Percentiles rank a stretch among this genome's conserved stretches.
These are phyloP conservation scores for Raphidocelis subcapitata DNA, from an alignment of 139 green algal genomes.

Conservation along the genomic window DNA sequence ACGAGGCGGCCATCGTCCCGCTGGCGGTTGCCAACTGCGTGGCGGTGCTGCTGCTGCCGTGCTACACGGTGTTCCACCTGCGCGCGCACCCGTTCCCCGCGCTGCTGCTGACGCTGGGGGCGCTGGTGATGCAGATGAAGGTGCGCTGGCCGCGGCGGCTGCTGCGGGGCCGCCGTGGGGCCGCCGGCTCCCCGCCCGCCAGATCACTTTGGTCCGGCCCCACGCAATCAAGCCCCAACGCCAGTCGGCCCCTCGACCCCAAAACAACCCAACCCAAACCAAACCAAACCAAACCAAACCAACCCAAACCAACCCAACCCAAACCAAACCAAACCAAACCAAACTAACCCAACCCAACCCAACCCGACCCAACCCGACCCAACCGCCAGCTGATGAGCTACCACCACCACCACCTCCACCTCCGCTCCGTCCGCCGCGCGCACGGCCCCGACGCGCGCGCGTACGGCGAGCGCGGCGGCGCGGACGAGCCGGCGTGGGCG, in stretches of 20 bases:
- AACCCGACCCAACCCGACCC: too few species aligned
- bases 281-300: too few species aligned
- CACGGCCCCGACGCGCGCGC: constrained; percentile 10
- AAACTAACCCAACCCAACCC: too few species aligned
- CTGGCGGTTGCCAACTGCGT: constrained; percentile 46
- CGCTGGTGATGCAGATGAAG: constrained; percentile 74
- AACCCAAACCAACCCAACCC: too few species aligned
- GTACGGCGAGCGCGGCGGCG: constrained; percentile 17
- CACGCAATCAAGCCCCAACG: too few species aligned
- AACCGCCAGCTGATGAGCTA: constrained; percentile 60
- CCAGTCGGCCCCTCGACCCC: too few species aligned
- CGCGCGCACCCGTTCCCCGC: constrained; percentile 53
- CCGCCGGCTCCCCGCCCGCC: too few species aligned
- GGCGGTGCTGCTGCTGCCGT: constrained; percentile 46
- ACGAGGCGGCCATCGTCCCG: constrained; percentile 52
- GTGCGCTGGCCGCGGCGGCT: not conserved
- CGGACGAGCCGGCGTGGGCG: constrained; percentile 21
- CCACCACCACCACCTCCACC: constrained; percentile 73
- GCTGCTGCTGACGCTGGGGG: constrained; percentile 56
- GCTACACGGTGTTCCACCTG: constrained; percentile 38
- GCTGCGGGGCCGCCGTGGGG: not conserved
- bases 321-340: too few species aligned
- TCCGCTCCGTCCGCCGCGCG: constrained; percentile 35
- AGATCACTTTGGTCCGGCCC: too few species aligned
- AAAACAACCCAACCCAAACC: too few species aligned